phyloP scores from a whole-genome alignment of 805 yeast genomes.

The Kodamaea kaohsiungensis region DNA sequence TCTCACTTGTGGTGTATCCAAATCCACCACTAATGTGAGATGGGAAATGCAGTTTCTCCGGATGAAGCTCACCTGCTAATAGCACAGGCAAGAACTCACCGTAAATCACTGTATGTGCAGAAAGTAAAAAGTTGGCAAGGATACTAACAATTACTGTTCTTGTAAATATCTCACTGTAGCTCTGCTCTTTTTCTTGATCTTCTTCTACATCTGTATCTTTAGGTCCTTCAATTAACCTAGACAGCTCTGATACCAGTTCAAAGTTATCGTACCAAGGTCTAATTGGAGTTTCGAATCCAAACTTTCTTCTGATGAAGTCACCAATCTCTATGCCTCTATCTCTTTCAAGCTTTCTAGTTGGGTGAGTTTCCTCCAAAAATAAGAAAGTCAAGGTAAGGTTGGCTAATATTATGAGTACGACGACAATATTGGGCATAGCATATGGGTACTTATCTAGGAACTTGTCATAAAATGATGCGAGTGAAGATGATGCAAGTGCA shows the following conservation, averaged over 20 bases:
- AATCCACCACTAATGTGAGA: slow-evolving; percentile 53
- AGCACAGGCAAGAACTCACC: slow-evolving; percentile 59
- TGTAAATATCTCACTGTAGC: slow-evolving; percentile 24
- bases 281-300: slow-evolving; percentile 27
- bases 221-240: background rate
- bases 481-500: background rate
- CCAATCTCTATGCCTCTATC: slow-evolving; percentile 40
- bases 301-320: slow-evolving; percentile 26
- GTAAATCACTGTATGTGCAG: slow-evolving; percentile 51
- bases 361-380: slow-evolving; percentile 41
- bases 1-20: slow-evolving; percentile 45
- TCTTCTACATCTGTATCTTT: background rate
- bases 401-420: slow-evolving; percentile 25
- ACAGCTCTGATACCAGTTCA: background rate
- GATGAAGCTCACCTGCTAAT: slow-evolving; percentile 37
- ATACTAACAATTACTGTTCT: slow-evolving; percentile 32
- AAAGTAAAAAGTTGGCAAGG: slow-evolving; percentile 39
- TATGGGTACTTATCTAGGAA: slow-evolving; percentile 36
- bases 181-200: background rate
- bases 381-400: slow-evolving; percentile 32
- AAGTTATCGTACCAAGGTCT: slow-evolving; percentile 30
- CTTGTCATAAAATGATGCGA: slow-evolving; percentile 20
- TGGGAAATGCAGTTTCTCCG: slow-evolving; percentile 44
- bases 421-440: slow-evolving; percentile 40
- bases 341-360: slow-evolving; percentile 20